Percentiles rank a stretch among this genome's conserved stretches.
Evolutionary conservation across 768 basidiomycete genomes (phyloP).

Genomic region (Tubosaeta brunneosetosa): DNA sequence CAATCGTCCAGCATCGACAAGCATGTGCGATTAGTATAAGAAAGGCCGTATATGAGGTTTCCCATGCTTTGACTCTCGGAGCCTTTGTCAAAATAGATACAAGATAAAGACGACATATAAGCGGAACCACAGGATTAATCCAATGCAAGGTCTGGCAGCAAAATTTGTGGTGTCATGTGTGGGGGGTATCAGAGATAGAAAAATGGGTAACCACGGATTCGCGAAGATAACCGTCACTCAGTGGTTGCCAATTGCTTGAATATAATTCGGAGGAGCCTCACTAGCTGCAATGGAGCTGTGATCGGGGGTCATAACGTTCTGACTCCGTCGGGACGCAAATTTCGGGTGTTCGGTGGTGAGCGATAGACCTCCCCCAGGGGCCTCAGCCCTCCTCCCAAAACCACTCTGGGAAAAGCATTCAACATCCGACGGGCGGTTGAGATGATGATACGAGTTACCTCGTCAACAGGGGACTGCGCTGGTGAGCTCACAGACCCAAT

Average conservation of each 20-base stretch:
- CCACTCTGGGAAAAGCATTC: slow-evolving; percentile 4
- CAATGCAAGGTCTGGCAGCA: background rate
- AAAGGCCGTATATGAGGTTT: background rate
- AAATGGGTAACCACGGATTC: background rate
- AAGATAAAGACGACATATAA: background rate
- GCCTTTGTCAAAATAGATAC: background rate
- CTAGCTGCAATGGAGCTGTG: slow-evolving; percentile 11
- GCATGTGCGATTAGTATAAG: slow-evolving; percentile 16
- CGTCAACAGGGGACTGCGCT: slow-evolving; percentile 8
- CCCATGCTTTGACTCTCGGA: background rate
- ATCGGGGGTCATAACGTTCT: slow-evolving; percentile 1
- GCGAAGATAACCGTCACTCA: background rate
- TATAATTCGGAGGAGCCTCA: slow-evolving; percentile 24
- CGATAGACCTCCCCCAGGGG: slow-evolving; percentile 18
- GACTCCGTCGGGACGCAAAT: slow-evolving; percentile 4
- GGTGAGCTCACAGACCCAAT: slow-evolving; percentile 3
- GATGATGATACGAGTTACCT: slow-evolving; percentile 7
- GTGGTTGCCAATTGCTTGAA: slow-evolving; percentile 11
- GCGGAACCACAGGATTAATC: no score
- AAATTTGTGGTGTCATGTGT: background rate
- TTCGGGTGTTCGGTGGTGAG: slow-evolving; percentile 15
- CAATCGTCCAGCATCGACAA: slow-evolving; percentile 39
- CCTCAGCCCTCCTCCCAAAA: slow-evolving; percentile 2
- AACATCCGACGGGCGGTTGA: background rate
- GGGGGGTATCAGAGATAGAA: background rate